Percentiles rank a stretch among this genome's conserved stretches.
These are phyloP conservation scores for Boletus vinaceobasis DNA, from an alignment of 768 basidiomycete species.

Conservation along the genomic window DNA sequence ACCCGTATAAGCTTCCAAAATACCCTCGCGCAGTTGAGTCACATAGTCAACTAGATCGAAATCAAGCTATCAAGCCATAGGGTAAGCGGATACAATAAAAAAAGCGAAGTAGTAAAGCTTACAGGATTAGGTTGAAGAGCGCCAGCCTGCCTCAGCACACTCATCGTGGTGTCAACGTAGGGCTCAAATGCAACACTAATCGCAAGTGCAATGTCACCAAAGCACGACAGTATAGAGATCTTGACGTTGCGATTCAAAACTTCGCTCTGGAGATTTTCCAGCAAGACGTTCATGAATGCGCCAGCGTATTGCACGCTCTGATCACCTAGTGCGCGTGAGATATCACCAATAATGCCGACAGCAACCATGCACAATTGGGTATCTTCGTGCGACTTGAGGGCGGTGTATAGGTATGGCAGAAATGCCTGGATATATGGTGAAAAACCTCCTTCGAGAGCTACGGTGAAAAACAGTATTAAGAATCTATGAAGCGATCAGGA, in stretches of 20 bases:
- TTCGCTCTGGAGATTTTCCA: slow-evolving; percentile 89
- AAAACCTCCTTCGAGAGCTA: slow-evolving; percentile 76
- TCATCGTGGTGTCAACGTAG: slow-evolving; percentile 87
- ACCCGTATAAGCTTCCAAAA: slow-evolving; percentile 95
- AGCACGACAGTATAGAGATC: slow-evolving; percentile 92
- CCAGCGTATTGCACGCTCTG: slow-evolving; percentile 78
- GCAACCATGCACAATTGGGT: slow-evolving; percentile 94
- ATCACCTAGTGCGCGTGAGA: slow-evolving; percentile 91
- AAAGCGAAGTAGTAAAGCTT: slow-evolving; percentile 25
- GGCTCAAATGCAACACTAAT: slow-evolving; percentile 85
- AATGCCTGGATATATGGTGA: slow-evolving; percentile 82
- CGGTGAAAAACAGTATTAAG: slow-evolving; percentile 3
- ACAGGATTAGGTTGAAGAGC: slow-evolving; percentile 84
- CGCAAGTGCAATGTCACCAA: slow-evolving; percentile 95
- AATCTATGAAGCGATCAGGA: background rate
- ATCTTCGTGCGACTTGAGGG: slow-evolving; percentile 91
- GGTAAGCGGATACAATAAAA: background rate
- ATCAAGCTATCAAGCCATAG: slow-evolving; percentile 52
- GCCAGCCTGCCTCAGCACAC: slow-evolving; percentile 87
- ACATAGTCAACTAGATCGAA: slow-evolving; percentile 94
- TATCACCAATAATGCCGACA: slow-evolving; percentile 92
- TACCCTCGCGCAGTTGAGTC: slow-evolving; percentile 84
- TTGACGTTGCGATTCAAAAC: slow-evolving; percentile 92
- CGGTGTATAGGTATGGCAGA: slow-evolving; percentile 81
- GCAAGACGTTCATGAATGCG: slow-evolving; percentile 87